A percentile compares a stretch with the other conserved stretches of the same genome.
Evolutionary conservation across 2,329 filamentous ascomycete genomes (phyloP).

Genomic region (Xylariaceae sp.): DNA sequence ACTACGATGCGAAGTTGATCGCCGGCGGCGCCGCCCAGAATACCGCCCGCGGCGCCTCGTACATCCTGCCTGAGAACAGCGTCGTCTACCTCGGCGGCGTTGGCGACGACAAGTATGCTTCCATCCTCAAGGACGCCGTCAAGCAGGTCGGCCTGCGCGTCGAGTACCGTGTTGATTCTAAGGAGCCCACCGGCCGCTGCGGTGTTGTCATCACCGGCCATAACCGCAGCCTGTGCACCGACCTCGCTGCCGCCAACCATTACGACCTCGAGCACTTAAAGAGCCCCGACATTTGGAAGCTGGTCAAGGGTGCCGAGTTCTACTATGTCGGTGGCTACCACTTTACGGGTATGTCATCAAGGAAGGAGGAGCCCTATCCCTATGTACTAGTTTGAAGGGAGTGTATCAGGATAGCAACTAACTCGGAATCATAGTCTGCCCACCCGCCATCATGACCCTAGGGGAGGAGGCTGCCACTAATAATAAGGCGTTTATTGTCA

Average conservation of each 20-base stretch:
- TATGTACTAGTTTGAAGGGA: no score
- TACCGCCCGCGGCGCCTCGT: slow-evolving; percentile 92
- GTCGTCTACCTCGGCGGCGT: slow-evolving; percentile 93
- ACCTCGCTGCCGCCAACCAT: slow-evolving; percentile 93
- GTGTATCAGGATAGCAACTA: slow-evolving; percentile 2
- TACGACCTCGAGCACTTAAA: slow-evolving; percentile 94
- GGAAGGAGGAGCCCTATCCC: no score
- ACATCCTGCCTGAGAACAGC: slow-evolving; percentile 84
- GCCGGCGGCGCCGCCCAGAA: slow-evolving; percentile 97
- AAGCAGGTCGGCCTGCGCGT: slow-evolving; percentile 84
- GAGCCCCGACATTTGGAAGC: slow-evolving; percentile 83
- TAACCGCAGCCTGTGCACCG: slow-evolving; percentile 91
- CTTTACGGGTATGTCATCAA: slow-evolving; percentile 63
- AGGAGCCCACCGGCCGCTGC: slow-evolving; percentile 84
- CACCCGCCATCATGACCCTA: slow-evolving; percentile 82
- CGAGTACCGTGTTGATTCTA: slow-evolving; percentile 88
- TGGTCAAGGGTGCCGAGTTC: slow-evolving; percentile 81
- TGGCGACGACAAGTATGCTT: slow-evolving; percentile 92
- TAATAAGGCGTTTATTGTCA: slow-evolving; percentile 90
- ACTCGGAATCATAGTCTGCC: slow-evolving; percentile 58
- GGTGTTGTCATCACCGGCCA: slow-evolving; percentile 96
- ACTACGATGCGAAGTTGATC: slow-evolving; percentile 90
- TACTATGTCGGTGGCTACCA: slow-evolving; percentile 97
- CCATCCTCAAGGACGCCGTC: slow-evolving; percentile 81
- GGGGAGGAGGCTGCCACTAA: slow-evolving; percentile 83